phyloP scores from a whole-genome alignment of 257 asterid species.

The Solanum okadae region DNA sequence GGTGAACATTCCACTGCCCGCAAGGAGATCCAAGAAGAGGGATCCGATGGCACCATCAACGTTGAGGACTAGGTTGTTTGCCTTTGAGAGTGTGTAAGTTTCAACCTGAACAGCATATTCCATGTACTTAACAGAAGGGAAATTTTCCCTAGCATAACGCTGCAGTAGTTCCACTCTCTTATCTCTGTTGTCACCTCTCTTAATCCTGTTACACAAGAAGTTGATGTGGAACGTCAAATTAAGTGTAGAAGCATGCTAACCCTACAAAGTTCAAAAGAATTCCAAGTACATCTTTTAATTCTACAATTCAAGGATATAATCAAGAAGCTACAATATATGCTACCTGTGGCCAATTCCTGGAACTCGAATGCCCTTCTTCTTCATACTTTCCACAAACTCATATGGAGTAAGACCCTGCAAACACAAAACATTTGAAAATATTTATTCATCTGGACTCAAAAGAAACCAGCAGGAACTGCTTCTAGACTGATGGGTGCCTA shows the following conservation, averaged over 20 bases:
- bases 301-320: background rate
- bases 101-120: conserved; percentile 94
- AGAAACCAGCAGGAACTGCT: background rate
- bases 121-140: conserved; percentile 97
- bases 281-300: background rate
- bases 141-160: conserved; percentile 69
- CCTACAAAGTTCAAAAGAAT: background rate
- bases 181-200: conserved; percentile 99
- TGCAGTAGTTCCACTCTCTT: conserved; percentile 93
- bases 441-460: background rate
- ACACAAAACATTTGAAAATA: background rate
- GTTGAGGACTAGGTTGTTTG: conserved; percentile 29
- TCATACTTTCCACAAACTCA: conserved; percentile 97
- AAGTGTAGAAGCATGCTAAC: background rate
- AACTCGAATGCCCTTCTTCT: conserved; percentile 97
- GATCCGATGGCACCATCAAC: conserved; percentile 98
- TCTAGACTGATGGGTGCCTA: background rate
- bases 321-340: background rate
- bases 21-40: conserved; percentile 93
- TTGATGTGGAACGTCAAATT: background rate
- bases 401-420: conserved; percentile 83
- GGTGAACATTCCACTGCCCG: conserved; percentile 98
- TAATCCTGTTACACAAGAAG: conserved; percentile 47
- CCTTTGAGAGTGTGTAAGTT: conserved; percentile 72
- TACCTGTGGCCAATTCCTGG: conserved; percentile 99